Percentiles rank a stretch among this genome's conserved stretches.
Evolutionary conservation across 306 rosid genomes (phyloP).

Genomic region (Carpinus fangiana): DNA sequence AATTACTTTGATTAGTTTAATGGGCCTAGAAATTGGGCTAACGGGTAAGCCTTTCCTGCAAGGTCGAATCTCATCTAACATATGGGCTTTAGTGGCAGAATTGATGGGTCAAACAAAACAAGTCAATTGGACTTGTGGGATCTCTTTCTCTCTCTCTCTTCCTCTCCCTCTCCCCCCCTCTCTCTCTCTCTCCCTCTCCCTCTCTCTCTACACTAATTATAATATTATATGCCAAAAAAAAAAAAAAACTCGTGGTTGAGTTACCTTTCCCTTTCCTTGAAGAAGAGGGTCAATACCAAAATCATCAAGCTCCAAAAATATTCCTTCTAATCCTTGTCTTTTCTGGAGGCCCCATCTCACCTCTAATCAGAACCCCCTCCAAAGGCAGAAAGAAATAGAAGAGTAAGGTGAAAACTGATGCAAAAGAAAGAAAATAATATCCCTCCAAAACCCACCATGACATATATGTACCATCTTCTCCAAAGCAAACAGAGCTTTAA

Average conservation of each 20-base stretch:
- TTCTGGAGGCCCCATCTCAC: slow-evolving; percentile 37
- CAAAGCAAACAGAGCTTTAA: slow-evolving; percentile 35
- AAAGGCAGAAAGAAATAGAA: neutral
- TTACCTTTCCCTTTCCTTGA: slow-evolving; percentile 21
- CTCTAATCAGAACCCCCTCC: slow-evolving; percentile 29
- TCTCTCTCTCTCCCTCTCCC: no score
- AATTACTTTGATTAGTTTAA: neutral
- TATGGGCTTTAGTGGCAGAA: neutral
- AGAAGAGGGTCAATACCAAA: slow-evolving; percentile 38
- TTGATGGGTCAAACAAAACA: neutral
- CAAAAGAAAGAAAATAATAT: slow-evolving; percentile 18
- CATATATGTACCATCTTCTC: slow-evolving; percentile 26
- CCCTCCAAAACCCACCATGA: slow-evolving; percentile 37
- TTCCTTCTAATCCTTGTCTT: slow-evolving; percentile 69
- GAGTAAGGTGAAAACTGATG: slow-evolving; percentile 24
- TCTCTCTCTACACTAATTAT: neutral
- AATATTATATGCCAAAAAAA: neutral
- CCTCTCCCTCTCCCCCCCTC: no score
- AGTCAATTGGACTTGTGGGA: neutral
- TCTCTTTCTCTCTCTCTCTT: no score
- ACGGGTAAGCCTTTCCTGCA: no score
- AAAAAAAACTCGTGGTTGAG: neutral
- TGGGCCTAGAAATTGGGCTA: slow-evolving; percentile 36
- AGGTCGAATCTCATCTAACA: no score
- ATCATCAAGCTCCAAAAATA: slow-evolving; percentile 48